Percentiles rank a stretch among this genome's conserved stretches.
phyloP scores from a whole-genome alignment of 2,329 filamentous ascomycete genomes.

The Emydomyces testavorans region DNA sequence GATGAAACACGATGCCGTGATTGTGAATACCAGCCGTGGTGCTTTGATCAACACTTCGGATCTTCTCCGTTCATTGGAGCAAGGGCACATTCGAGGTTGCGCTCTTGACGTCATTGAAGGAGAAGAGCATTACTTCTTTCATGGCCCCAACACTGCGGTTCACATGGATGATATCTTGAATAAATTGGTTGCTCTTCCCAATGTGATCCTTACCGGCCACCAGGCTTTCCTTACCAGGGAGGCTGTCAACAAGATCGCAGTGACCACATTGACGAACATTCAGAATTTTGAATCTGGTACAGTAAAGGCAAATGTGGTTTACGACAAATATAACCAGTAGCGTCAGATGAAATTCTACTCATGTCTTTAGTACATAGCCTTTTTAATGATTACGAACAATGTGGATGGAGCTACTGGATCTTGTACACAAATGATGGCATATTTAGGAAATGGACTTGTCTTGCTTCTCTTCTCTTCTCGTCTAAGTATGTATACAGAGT shows the following conservation, averaged over 20 bases:
- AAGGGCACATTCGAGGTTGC: slow-evolving; percentile 47
- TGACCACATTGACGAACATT: slow-evolving; percentile 48
- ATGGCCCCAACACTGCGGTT: slow-evolving; percentile 52
- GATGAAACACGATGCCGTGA: slow-evolving; percentile 50
- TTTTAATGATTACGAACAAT: too few relatives aligned
- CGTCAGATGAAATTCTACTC: neutral
- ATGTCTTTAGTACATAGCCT: neutral
- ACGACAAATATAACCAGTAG: slow-evolving; percentile 11
- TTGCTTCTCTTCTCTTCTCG: too few relatives aligned
- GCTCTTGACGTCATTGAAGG: slow-evolving; percentile 59
- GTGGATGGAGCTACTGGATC: neutral
- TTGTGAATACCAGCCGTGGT: slow-evolving; percentile 59
- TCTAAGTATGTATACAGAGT: too few relatives aligned
- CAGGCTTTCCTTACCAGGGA: slow-evolving; percentile 60
- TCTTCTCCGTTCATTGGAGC: slow-evolving; percentile 51
- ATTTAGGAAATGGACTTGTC: too few relatives aligned
- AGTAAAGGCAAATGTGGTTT: slow-evolving; percentile 9
- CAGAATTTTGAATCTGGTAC: slow-evolving; percentile 23
- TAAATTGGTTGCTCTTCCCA: slow-evolving; percentile 56
- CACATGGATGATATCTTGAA: slow-evolving; percentile 56
- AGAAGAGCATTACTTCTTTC: slow-evolving; percentile 50
- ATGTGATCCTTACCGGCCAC: slow-evolving; percentile 55
- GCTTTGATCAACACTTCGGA: slow-evolving; percentile 51
- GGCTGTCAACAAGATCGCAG: slow-evolving; percentile 52
- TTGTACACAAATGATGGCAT: too few relatives aligned